Evolutionary conservation across 768 basidiomycete species (phyloP).

Genomic region (Leccinellum luteum): DNA sequence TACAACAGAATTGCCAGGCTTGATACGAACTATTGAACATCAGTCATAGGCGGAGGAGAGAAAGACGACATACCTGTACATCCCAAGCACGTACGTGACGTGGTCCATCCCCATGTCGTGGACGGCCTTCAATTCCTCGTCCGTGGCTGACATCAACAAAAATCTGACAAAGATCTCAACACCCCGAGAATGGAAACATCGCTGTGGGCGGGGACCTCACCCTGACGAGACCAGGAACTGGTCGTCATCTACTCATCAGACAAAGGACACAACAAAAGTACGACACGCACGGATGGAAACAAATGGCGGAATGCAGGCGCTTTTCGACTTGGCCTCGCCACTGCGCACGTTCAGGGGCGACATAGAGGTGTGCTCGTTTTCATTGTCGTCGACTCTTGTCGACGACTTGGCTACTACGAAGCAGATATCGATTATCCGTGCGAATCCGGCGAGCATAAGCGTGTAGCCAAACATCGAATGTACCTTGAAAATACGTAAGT

Average conservation of each 20-base stretch:
- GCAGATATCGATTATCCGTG: conserved; percentile 82
- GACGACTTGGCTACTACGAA: conserved; percentile 53
- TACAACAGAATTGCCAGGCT: conserved; percentile 73
- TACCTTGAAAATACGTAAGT: conserved; percentile 43
- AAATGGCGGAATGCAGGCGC: conserved; percentile 75
- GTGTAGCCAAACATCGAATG: conserved; percentile 82
- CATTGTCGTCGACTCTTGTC: conserved; percentile 41
- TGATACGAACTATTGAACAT: background rate
- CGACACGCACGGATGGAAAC: conserved; percentile 74
- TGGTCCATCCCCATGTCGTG: conserved; percentile 81
- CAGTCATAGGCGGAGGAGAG: background rate
- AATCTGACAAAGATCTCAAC: conserved; percentile 41
- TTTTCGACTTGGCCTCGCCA: conserved; percentile 11
- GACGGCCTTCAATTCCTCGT: conserved; percentile 78
- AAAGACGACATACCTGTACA: conserved; percentile 58
- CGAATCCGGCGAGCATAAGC: conserved; percentile 76
- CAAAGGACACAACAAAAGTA: background rate
- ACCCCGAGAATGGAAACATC: background rate
- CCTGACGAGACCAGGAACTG: conserved; percentile 76
- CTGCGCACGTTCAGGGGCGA: conserved; percentile 27
- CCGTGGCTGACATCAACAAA: conserved; percentile 90
- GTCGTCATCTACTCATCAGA: background rate
- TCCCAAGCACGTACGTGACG: conserved; percentile 84
- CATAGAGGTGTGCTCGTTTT: conserved; percentile 67
- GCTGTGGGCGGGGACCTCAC: conserved; percentile 35